A percentile compares a stretch with the other conserved stretches of the same genome.
phyloP scores from a whole-genome alignment of 2,329 filamentous ascomycete genomes.

The Exophiala mesophila region DNA sequence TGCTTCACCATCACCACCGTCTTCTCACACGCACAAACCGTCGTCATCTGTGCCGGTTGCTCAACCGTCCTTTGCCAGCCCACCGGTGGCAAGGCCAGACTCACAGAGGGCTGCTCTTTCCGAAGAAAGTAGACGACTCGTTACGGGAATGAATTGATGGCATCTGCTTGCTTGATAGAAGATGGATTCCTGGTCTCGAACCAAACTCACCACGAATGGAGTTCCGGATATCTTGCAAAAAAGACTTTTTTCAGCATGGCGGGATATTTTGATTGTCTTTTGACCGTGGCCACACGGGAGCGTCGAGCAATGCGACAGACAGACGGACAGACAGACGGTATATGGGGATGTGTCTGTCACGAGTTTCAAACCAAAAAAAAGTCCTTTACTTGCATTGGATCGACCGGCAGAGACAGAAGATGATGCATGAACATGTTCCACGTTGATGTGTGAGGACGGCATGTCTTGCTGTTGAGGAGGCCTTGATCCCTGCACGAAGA shows the following conservation, averaged over 20 bases:
- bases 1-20: slow-evolving; percentile 99
- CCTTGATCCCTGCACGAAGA: slow-evolving; percentile 26
- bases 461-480: slow-evolving; percentile 27
- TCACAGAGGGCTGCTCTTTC: slow-evolving; percentile 99
- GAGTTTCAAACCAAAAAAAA: slow-evolving; percentile 29
- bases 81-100: slow-evolving; percentile 96
- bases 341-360: neutral
- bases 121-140: slow-evolving; percentile 88
- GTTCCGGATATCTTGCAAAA: slow-evolving; percentile 81
- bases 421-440: slow-evolving; percentile 25
- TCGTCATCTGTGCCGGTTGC: slow-evolving; percentile 99
- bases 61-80: slow-evolving; percentile 99
- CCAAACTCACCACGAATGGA: slow-evolving; percentile 55
- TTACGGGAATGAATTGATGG: slow-evolving; percentile 28
- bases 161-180: slow-evolving; percentile 42
- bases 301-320: neutral
- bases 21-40: slow-evolving; percentile 99
- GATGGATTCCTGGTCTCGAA: slow-evolving; percentile 42
- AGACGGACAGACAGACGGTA: no score
- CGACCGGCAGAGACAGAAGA: slow-evolving; percentile 28
- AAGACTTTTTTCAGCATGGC: slow-evolving; percentile 27
- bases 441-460: slow-evolving; percentile 24
- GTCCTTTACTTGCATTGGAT: slow-evolving; percentile 27
- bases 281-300: slow-evolving; percentile 24
- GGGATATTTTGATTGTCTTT: slow-evolving; percentile 35